Conservation (phyloP, 225 moss, liverwort and hornwort species). For the Pseudisothecium myosuroides region DNA sequence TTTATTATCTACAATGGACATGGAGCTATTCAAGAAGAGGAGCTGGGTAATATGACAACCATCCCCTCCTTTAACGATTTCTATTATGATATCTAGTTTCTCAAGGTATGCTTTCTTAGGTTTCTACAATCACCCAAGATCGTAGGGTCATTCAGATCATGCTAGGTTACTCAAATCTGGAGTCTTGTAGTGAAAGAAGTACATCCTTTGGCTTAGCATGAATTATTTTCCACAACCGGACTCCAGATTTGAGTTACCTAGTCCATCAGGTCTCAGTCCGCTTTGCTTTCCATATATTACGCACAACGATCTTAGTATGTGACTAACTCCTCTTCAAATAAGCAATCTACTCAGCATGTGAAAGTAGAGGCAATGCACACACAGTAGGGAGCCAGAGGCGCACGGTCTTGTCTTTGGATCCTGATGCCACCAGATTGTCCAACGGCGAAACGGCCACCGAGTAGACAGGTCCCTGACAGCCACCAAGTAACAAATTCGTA, state of each 20-base stretch:
- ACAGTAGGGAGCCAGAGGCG: constrained; percentile 94
- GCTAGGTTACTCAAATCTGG: neutral
- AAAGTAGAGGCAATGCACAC: constrained; percentile 44
- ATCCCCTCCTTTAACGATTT: neutral
- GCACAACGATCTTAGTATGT: neutral
- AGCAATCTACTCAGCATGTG: neutral
- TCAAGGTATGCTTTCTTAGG: neutral
- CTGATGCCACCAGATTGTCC: constrained; percentile 84
- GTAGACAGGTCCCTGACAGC: constrained; percentile 81
- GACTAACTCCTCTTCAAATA: neutral
- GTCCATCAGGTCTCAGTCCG: neutral
- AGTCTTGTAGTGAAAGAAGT: neutral
- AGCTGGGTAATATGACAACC: neutral
- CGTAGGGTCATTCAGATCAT: neutral
- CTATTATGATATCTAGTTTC: neutral
- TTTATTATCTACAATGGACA: neutral
- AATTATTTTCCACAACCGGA: neutral
- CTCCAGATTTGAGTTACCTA: neutral
- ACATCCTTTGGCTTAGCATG: neutral
- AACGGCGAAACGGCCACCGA: constrained; percentile 78
- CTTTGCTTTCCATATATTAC: neutral
- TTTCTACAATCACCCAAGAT: neutral
- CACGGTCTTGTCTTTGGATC: constrained; percentile 83
- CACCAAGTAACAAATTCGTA: neutral
- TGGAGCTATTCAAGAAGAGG: neutral